These are phyloP conservation scores for Aspergillus sp. DNA, from an alignment of 2,329 filamentous ascomycete species.

Conservation along the genomic window DNA sequence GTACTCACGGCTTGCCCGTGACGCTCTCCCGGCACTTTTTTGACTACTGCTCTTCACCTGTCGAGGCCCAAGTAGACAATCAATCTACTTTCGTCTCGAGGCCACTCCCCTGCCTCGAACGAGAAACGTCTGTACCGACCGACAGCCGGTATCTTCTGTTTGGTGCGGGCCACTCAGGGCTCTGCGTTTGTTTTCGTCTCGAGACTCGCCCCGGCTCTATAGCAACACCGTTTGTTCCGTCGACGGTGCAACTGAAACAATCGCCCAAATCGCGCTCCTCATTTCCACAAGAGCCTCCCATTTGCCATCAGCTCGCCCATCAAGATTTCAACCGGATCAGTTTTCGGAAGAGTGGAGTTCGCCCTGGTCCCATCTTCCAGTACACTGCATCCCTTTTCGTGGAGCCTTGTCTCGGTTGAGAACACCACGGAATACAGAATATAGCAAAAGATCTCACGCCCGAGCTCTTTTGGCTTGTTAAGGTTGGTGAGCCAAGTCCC, in stretches of 20 bases:
- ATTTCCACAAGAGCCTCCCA: slow-evolving; percentile 5
- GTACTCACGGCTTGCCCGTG: slow-evolving; percentile 4
- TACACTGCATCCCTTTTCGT: slow-evolving; percentile 15
- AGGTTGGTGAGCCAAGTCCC: slow-evolving; percentile 31
- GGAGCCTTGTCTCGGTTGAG: slow-evolving; percentile 29
- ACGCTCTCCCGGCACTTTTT: slow-evolving; percentile 6
- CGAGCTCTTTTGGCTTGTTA: slow-evolving; percentile 19
- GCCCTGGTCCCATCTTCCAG: slow-evolving; percentile 11
- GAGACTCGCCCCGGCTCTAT: slow-evolving; percentile 12
- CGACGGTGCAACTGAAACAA: slow-evolving; percentile 18
- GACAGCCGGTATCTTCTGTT: slow-evolving; percentile 8
- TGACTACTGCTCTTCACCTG: background rate
- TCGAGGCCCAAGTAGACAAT: background rate
- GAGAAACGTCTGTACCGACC: background rate
- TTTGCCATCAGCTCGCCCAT: slow-evolving; percentile 1
- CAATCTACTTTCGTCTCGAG: slow-evolving; percentile 4
- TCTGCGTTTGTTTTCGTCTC: slow-evolving; percentile 20
- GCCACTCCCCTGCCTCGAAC: background rate
- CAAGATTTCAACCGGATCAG: slow-evolving; percentile 10
- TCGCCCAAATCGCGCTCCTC: slow-evolving; percentile 14
- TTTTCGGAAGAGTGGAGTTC: slow-evolving; percentile 17
- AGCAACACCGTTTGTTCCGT: slow-evolving; percentile 22
- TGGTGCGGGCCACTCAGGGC: slow-evolving; percentile 9
- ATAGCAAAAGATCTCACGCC: slow-evolving; percentile 15
- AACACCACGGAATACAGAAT: slow-evolving; percentile 16